These are phyloP conservation scores for Aspergillus terreus DNA, from an alignment of 2,329 filamentous ascomycete genomes.

Conservation along the genomic window DNA sequence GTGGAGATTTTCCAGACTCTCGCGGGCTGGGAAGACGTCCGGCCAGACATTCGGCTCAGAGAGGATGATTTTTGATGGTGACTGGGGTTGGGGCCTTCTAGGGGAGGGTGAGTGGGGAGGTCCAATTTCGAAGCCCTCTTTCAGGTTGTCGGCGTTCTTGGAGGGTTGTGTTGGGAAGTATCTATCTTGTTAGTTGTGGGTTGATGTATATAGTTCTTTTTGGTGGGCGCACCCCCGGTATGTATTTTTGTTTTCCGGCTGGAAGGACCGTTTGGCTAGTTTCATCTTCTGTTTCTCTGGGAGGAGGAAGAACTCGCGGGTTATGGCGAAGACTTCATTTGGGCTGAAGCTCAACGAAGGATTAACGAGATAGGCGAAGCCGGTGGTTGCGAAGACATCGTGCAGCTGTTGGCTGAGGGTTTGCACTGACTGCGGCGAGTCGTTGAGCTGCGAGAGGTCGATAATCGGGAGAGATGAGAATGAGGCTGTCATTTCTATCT, in stretches of 20 bases:
- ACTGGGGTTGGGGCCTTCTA: conserved; percentile 5
- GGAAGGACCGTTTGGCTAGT: conserved; percentile 43
- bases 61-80: conserved; percentile 30
- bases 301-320: conserved; percentile 37
- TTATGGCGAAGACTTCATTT: conserved; percentile 41
- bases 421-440: conserved; percentile 18
- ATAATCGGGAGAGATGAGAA: conserved; percentile 44
- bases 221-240: conserved; percentile 35
- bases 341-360: conserved; percentile 40
- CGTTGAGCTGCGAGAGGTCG: conserved; percentile 35
- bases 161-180: conserved; percentile 45
- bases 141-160: conserved; percentile 39
- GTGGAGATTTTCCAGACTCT: conserved; percentile 36
- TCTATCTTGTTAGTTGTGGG: conserved; percentile 12
- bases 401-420: conserved; percentile 37
- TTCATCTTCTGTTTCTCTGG: conserved; percentile 36
- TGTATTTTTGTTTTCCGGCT: conserved; percentile 39
- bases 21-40: conserved; percentile 18
- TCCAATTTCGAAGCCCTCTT: conserved; percentile 48
- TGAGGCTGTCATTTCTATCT: conserved; percentile 34
- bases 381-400: conserved; percentile 43
- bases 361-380: conserved; percentile 47
- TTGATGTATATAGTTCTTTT: background rate
- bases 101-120: conserved; percentile 16
- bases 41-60: conserved; percentile 44